Conservation (phyloP, 2,329 filamentous ascomycete genomes). For the Aspergillus piperis region DNA sequence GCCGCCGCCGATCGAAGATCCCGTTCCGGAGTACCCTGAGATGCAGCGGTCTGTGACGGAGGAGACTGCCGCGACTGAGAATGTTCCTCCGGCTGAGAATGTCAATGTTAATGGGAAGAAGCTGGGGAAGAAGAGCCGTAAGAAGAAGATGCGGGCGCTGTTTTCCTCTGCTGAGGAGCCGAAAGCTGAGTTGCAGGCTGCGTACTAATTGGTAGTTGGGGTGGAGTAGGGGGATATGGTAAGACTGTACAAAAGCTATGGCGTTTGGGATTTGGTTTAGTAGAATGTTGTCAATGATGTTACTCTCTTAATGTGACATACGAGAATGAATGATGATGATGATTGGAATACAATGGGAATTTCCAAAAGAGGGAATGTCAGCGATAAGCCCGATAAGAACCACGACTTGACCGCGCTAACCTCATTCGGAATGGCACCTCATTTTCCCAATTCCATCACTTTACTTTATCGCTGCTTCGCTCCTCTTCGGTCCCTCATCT, state of each 20-base stretch:
- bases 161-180: constrained; percentile 5
- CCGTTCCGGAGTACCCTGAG: constrained; percentile 1
- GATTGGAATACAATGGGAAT: background rate
- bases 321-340: background rate
- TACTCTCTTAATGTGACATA: background rate
- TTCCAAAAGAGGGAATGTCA: background rate
- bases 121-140: constrained; percentile 5
- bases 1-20: background rate
- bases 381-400: background rate
- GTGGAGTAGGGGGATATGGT: background rate
- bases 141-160: constrained; percentile 7
- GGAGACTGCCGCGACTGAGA: background rate
- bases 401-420: background rate
- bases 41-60: background rate
- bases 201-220: background rate
- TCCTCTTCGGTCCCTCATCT: background rate
- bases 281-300: background rate
- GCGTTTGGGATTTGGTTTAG: background rate
- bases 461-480: background rate
- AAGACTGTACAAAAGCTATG: background rate
- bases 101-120: background rate
- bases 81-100: background rate
- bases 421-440: background rate
- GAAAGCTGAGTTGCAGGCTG: background rate
- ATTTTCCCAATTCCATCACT: background rate